These are phyloP conservation scores for Rubia peregrina DNA, from an alignment of 305 asterid genomes.

Conservation along the genomic window DNA sequence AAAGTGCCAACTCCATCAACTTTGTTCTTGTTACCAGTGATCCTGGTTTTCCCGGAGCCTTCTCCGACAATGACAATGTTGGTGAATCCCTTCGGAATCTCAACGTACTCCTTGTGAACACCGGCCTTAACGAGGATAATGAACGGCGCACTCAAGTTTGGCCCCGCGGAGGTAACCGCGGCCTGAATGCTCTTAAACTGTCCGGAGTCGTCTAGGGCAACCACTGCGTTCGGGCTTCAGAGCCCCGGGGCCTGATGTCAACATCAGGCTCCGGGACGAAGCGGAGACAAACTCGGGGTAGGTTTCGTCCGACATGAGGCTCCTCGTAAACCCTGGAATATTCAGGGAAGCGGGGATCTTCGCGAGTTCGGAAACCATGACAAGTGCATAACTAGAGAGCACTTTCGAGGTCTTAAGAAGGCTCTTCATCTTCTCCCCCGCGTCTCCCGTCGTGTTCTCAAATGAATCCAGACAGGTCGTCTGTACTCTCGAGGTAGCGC, in stretches of 20 bases:
- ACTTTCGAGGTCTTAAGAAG: slow-evolving; percentile 35
- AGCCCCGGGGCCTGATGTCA: background rate
- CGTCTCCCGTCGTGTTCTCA: slow-evolving; percentile 64
- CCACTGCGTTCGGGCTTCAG: slow-evolving; percentile 41
- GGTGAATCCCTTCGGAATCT: slow-evolving; percentile 32
- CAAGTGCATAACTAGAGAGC: slow-evolving; percentile 74
- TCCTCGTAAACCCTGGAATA: slow-evolving; percentile 31
- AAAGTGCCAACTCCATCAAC: slow-evolving; percentile 43
- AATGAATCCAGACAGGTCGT: slow-evolving; percentile 77
- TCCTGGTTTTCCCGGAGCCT: slow-evolving; percentile 60
- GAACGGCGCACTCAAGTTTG: slow-evolving; percentile 24
- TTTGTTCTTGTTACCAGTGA: slow-evolving; percentile 51
- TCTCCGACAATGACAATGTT: slow-evolving; percentile 61
- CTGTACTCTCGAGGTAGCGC: slow-evolving; percentile 61
- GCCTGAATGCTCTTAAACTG: slow-evolving; percentile 41
- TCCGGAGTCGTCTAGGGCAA: slow-evolving; percentile 68
- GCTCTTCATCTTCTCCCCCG: slow-evolving; percentile 47
- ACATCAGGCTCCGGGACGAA: slow-evolving; percentile 29
- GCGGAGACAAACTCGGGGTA: slow-evolving; percentile 27
- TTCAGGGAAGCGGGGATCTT: slow-evolving; percentile 29
- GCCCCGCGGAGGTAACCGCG: slow-evolving; percentile 37
- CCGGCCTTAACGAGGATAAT: slow-evolving; percentile 64
- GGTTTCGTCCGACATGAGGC: slow-evolving; percentile 24
- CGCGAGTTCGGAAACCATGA: slow-evolving; percentile 50
- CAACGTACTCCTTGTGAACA: slow-evolving; percentile 47